These are phyloP conservation scores for Lagerstroemia fauriei DNA, from an alignment of 441 rosid genomes.

Conservation along the genomic window DNA sequence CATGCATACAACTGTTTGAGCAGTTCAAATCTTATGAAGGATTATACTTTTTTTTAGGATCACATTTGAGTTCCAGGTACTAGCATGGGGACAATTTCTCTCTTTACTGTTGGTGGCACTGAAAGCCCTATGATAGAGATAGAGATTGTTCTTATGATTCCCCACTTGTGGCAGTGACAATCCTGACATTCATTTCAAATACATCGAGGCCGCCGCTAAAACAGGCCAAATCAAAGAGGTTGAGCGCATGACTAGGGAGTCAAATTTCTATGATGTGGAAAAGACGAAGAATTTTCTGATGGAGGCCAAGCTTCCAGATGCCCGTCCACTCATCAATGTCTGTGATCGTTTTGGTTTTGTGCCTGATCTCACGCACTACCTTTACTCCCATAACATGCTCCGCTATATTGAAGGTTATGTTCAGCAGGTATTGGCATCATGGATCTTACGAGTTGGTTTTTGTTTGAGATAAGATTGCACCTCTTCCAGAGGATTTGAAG, in stretches of 20 bases:
- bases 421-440: constrained; percentile 65
- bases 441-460: too few species aligned
- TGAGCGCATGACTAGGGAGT: constrained; percentile 93
- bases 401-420: constrained; percentile 98
- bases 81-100: constrained; percentile 11
- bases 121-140: not conserved
- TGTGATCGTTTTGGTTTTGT: constrained; percentile 98
- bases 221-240: constrained; percentile 97
- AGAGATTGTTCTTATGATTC: not conserved
- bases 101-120: constrained; percentile 21
- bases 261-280: constrained; percentile 88
- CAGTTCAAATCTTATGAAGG: constrained; percentile 98
- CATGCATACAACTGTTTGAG: constrained; percentile 91
- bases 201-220: constrained; percentile 94
- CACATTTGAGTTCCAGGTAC: constrained; percentile 92
- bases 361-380: constrained; percentile 96
- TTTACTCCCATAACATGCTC: constrained; percentile 94
- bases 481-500: not conserved
- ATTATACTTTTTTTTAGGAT: constrained; percentile 88
- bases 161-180: constrained; percentile 61
- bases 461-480: not conserved
- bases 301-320: constrained; percentile 97
- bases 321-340: constrained; percentile 87
- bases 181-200: constrained; percentile 90
- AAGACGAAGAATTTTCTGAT: constrained; percentile 90